Evolutionary conservation across 2,329 filamentous ascomycete species (phyloP).

Genomic region (Beauveria medogensis): DNA sequence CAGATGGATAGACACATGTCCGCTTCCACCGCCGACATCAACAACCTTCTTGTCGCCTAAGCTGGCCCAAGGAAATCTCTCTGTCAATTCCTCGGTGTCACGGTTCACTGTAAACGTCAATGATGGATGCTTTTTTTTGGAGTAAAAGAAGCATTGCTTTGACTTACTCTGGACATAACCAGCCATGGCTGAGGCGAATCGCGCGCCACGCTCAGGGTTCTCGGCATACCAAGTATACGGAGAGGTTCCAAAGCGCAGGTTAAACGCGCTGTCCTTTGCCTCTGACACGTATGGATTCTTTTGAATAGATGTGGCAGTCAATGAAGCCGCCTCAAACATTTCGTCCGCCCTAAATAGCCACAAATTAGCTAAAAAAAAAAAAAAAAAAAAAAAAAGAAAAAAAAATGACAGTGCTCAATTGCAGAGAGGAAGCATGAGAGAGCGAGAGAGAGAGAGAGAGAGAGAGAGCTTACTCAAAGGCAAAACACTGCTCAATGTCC

Average conservation of each 20-base stretch:
- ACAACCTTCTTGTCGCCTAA: conserved; percentile 16
- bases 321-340: conserved; percentile 19
- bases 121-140: neutral
- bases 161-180: neutral
- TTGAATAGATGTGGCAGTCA: conserved; percentile 13
- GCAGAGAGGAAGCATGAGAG: no score
- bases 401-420: neutral
- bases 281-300: conserved; percentile 15
- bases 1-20: conserved; percentile 13
- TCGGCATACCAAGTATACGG: conserved; percentile 16
- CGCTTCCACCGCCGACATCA: conserved; percentile 21
- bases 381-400: no score
- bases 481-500: conserved; percentile 13
- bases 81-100: conserved; percentile 12
- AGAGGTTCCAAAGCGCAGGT: conserved; percentile 10
- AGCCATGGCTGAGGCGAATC: conserved; percentile 17
- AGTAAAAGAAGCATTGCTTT: neutral
- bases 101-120: conserved; percentile 5
- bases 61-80: conserved; percentile 15
- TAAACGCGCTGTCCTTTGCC: conserved; percentile 16
- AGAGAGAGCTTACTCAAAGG: neutral
- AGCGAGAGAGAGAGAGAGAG: no score
- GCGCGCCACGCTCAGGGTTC: conserved; percentile 5
- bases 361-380: neutral
- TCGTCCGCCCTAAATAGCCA: conserved; percentile 18